Evolutionary conservation across 2,329 filamentous ascomycete species (phyloP).

Genomic region (Arthroderma sp.): DNA sequence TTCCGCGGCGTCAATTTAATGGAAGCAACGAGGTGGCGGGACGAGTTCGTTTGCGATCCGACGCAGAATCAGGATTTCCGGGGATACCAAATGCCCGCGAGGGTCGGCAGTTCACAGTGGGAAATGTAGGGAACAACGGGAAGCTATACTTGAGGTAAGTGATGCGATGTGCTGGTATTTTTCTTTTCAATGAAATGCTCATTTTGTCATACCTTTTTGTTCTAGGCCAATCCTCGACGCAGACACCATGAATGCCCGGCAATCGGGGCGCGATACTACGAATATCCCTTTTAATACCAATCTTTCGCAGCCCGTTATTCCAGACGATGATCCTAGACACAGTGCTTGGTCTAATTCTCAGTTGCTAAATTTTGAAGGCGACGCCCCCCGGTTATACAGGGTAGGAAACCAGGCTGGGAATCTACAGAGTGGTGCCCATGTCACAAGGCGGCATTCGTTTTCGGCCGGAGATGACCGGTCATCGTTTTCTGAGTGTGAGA

Average conservation of each 20-base stretch:
- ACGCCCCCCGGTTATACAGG: no score
- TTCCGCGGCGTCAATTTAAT: background rate
- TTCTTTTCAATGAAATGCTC: background rate
- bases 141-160: slow-evolving; percentile 68
- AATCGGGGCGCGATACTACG: no score
- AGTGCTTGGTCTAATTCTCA: slow-evolving; percentile 30
- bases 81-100: slow-evolving; percentile 45
- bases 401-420: no score
- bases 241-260: background rate
- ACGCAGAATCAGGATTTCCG: slow-evolving; percentile 33
- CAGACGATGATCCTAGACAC: slow-evolving; percentile 20
- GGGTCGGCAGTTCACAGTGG: slow-evolving; percentile 62
- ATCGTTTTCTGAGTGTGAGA: slow-evolving; percentile 21
- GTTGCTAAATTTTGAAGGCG: slow-evolving; percentile 14
- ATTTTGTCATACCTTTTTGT: background rate
- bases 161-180: slow-evolving; percentile 3
- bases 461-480: slow-evolving; percentile 58
- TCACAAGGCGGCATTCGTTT: slow-evolving; percentile 54
- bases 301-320: slow-evolving; percentile 31
- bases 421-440: background rate
- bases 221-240: slow-evolving; percentile 9
- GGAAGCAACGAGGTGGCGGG: background rate
- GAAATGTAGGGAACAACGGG: slow-evolving; percentile 71
- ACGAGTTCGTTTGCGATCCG: no score
- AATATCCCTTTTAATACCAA: slow-evolving; percentile 44